Conservation (phyloP, 228 moss, liverwort and hornwort species). For the Sphagnum magellanicum region DNA sequence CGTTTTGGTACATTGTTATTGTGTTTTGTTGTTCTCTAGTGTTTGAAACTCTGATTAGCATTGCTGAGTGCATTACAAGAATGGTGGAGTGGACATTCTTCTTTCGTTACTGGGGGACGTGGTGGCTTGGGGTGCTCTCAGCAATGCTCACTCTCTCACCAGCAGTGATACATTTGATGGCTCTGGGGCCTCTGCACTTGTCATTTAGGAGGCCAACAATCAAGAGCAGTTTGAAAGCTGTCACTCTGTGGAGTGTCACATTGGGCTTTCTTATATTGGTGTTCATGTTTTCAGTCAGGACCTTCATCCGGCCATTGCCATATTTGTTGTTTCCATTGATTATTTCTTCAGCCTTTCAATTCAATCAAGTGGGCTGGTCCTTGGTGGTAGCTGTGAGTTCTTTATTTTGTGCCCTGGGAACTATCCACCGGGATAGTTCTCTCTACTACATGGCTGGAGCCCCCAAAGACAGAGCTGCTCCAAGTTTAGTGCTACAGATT, state of each 20-base stretch:
- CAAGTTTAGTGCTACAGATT: slow-evolving; percentile 63
- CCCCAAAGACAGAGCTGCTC: slow-evolving; percentile 41
- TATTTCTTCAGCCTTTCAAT: slow-evolving; percentile 53
- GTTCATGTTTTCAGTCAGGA: slow-evolving; percentile 34
- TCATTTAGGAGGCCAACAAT: slow-evolving; percentile 10
- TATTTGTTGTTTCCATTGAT: slow-evolving; percentile 65
- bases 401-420: slow-evolving; percentile 43
- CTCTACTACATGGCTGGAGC: slow-evolving; percentile 70
- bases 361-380: slow-evolving; percentile 63
- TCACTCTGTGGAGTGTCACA: slow-evolving; percentile 15
- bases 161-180: slow-evolving; percentile 30
- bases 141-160: slow-evolving; percentile 47
- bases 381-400: slow-evolving; percentile 42
- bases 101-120: slow-evolving; percentile 40
- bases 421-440: slow-evolving; percentile 45
- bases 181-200: slow-evolving; percentile 9
- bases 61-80: slow-evolving; percentile 36
- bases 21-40: slow-evolving; percentile 28
- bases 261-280: slow-evolving; percentile 22
- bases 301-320: slow-evolving; percentile 49
- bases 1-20: slow-evolving; percentile 32
- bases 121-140: slow-evolving; percentile 50
- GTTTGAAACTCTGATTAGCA: slow-evolving; percentile 39
- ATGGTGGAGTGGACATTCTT: slow-evolving; percentile 40
- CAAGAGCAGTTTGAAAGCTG: slow-evolving; percentile 30